A percentile compares a stretch with the other conserved stretches of the same genome.
Evolutionary conservation across 306 rosid species (phyloP).

Genomic region (Rubus parviflorus): DNA sequence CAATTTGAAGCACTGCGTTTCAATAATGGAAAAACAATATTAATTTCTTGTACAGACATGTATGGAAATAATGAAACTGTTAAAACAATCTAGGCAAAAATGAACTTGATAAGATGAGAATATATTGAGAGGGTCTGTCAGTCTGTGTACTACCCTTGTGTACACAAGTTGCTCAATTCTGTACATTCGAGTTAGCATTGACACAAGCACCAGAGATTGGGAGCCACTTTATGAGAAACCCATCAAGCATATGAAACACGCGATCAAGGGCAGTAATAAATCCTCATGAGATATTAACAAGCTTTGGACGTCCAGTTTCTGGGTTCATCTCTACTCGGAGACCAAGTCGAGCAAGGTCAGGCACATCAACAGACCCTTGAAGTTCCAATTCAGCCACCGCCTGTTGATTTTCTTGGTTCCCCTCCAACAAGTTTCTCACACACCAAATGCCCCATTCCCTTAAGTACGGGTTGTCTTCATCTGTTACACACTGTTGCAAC

Average conservation of each 20-base stretch:
- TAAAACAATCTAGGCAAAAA: neutral
- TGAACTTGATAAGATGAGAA: neutral
- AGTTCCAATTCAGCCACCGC: conserved; percentile 69
- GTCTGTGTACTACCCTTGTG: too few relatives aligned
- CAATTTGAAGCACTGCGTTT: neutral
- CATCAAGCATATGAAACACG: neutral
- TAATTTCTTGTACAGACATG: neutral
- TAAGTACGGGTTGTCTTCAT: conserved; percentile 76
- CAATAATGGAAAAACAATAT: neutral
- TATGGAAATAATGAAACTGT: too few relatives aligned
- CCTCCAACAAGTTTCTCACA: conserved; percentile 72
- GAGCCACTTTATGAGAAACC: too few relatives aligned
- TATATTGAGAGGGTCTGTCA: too few relatives aligned
- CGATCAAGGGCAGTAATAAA: neutral
- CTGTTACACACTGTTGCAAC: conserved; percentile 77
- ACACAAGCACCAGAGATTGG: too few relatives aligned
- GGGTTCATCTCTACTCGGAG: conserved; percentile 70
- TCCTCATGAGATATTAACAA: conserved; percentile 53
- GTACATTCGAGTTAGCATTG: too few relatives aligned
- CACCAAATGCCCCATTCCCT: conserved; percentile 93
- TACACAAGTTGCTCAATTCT: too few relatives aligned
- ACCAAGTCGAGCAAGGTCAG: conserved; percentile 67
- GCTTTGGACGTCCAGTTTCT: conserved; percentile 62
- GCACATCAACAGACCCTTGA: conserved; percentile 65
- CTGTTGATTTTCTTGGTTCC: conserved; percentile 64